Percentiles rank a stretch among this genome's conserved stretches.
Conservation (phyloP, 2,329 filamentous ascomycete species). For the Fusarium lateritium region DNA sequence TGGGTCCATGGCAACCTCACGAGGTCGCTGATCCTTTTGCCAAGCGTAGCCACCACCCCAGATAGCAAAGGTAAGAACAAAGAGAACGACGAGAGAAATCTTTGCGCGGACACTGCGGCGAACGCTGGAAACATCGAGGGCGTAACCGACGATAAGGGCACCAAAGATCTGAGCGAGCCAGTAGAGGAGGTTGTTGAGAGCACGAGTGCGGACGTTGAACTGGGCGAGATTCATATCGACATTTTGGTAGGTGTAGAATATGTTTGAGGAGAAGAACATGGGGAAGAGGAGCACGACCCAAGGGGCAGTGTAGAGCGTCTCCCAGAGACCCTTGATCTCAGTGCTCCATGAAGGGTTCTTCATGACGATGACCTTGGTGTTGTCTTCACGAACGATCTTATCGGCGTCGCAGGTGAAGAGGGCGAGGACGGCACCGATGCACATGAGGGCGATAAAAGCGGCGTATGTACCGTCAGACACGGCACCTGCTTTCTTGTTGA, state of each 20-base stretch:
- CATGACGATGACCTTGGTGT: slow-evolving; percentile 54
- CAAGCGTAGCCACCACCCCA: slow-evolving; percentile 76
- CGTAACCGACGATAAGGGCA: slow-evolving; percentile 62
- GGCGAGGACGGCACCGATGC: slow-evolving; percentile 63
- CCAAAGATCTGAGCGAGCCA: slow-evolving; percentile 72
- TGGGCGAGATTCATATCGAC: slow-evolving; percentile 68
- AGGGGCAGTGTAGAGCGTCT: slow-evolving; percentile 55
- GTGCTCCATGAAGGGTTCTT: slow-evolving; percentile 55
- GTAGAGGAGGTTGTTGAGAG: slow-evolving; percentile 68
- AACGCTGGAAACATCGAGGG: slow-evolving; percentile 61
- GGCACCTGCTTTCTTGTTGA: slow-evolving; percentile 67
- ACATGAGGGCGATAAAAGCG: slow-evolving; percentile 64
- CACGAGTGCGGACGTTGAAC: slow-evolving; percentile 69
- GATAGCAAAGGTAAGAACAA: slow-evolving; percentile 65
- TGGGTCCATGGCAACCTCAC: slow-evolving; percentile 59
- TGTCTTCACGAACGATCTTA: slow-evolving; percentile 58
- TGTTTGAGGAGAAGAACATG: slow-evolving; percentile 69
- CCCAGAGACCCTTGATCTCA: slow-evolving; percentile 58
- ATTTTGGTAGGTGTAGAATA: slow-evolving; percentile 71
- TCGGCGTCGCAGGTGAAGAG: slow-evolving; percentile 64
- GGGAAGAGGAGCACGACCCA: slow-evolving; percentile 60
- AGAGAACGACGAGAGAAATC: slow-evolving; percentile 62
- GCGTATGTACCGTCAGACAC: slow-evolving; percentile 67
- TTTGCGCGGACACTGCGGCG: slow-evolving; percentile 62
- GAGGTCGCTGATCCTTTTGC: slow-evolving; percentile 68